Percentiles rank a stretch among this genome's conserved stretches.
phyloP scores from a whole-genome alignment of 192 early-diverging fungal species.

The Chytriomyces hyalinus region DNA sequence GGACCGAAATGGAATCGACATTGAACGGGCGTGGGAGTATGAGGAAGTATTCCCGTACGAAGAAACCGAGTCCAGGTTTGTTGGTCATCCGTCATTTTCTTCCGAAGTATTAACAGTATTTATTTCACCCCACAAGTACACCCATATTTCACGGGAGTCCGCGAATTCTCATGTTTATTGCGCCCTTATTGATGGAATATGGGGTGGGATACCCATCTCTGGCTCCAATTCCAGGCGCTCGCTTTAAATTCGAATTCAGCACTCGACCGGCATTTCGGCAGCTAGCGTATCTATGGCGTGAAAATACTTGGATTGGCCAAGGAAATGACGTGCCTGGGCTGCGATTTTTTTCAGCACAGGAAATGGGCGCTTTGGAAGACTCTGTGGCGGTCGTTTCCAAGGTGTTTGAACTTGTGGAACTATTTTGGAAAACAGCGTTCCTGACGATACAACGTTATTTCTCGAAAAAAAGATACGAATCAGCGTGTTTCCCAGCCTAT shows the following conservation, averaged over 20 bases:
- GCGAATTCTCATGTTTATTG: constrained; percentile 48
- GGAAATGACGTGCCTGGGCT: constrained; percentile 47
- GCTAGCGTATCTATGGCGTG: constrained; percentile 46
- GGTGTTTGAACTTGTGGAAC: constrained; percentile 21
- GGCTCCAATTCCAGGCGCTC: constrained; percentile 45
- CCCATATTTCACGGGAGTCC: constrained; percentile 52
- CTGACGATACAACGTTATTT: not conserved
- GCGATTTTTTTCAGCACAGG: constrained; percentile 9
- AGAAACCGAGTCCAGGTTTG: not conserved
- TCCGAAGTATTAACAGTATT: not conserved
- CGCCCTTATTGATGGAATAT: constrained; percentile 11
- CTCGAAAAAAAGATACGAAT: constrained; percentile 26
- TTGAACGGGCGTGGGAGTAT: constrained; percentile 24
- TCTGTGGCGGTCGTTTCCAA: constrained; percentile 30
- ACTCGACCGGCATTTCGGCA: constrained; percentile 45
- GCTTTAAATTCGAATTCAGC: constrained; percentile 42
- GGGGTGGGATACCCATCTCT: constrained; percentile 31
- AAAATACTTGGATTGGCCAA: constrained; percentile 47
- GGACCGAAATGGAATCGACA: constrained; percentile 38
- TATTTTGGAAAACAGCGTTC: not conserved
- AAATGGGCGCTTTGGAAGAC: constrained; percentile 15
- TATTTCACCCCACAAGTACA: constrained; percentile 18
- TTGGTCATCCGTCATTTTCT: not conserved
- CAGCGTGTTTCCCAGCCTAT: constrained; percentile 37
- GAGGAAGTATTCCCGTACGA: constrained; percentile 18